Evolutionary conservation across 495 filamentous ascomycete species (phyloP).

Genomic region (Podospora tetraspora): DNA sequence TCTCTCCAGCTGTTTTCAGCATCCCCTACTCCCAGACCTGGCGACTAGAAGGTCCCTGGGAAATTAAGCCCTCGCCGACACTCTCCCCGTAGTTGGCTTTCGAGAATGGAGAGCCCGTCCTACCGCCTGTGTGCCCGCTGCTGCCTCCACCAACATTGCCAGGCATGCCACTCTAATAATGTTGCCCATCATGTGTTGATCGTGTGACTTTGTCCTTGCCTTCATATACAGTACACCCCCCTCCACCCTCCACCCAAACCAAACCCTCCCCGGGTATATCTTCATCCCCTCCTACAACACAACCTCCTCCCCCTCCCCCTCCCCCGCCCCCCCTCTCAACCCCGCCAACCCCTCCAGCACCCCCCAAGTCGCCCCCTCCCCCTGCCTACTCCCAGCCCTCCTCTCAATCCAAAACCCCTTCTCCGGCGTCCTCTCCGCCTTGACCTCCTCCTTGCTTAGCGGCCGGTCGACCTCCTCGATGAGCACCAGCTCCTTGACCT

Average conservation of each 20-base stretch:
- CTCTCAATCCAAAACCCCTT: slow-evolving; percentile 82
- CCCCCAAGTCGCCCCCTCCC: not conserved
- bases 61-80: too few relatives aligned
- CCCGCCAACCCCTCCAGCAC: not conserved
- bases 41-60: too few relatives aligned
- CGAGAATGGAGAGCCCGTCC: too few relatives aligned
- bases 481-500: slow-evolving; percentile 89
- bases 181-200: not conserved
- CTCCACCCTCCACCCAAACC: slow-evolving; percentile 9
- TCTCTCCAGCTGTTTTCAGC: too few relatives aligned
- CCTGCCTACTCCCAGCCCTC: slow-evolving; percentile 4
- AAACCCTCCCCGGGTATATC: slow-evolving; percentile 5
- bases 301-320: slow-evolving; percentile 24
- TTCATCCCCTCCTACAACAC: not conserved
- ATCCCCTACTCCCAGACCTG: too few relatives aligned
- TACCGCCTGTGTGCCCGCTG: too few relatives aligned
- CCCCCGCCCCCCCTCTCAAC: not conserved
- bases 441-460: slow-evolving; percentile 69
- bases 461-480: slow-evolving; percentile 74
- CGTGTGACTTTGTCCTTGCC: not conserved
- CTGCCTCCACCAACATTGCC: too few relatives aligned
- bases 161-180: too few relatives aligned
- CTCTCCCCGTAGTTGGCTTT: too few relatives aligned
- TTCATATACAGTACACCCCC: not conserved
- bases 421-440: slow-evolving; percentile 68